Evolutionary conservation across 2,329 filamentous ascomycete genomes (phyloP), one percentile per base, ranked within the genome.

Genomic region (Sporothrix brunneoviolacea): DNA sequence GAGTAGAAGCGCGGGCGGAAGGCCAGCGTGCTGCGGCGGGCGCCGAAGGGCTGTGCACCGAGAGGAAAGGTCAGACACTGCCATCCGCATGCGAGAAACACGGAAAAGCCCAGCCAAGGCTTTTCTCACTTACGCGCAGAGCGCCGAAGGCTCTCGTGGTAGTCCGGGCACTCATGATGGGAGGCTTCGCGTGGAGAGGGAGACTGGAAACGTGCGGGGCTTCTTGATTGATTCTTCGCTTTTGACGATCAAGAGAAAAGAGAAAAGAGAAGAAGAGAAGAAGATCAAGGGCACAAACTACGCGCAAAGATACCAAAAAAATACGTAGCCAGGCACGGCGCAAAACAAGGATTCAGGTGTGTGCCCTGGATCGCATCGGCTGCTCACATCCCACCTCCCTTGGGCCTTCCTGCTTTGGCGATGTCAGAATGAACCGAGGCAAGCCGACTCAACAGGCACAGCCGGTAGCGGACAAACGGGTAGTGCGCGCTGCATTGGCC

Each of bases 1-100:
- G 86, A 82, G 72, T 90, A 91, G 66, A 68, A 73, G 62, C 85
- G 76, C 42, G 61, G 60, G 50, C 68, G 63, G 52, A 62, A 56
- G 49, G 53, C 45, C 43, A 54, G 54, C 52, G 10, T 36, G 24
- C 16, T 35, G 52, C 46, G 49, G 22, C 47, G 47, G 43, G 41
- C 35, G 37, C 39, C 38, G 19, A 54, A 30, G 19, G 52, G 50
- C 54, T 52, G 27, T 10, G n/a, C n/a, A n/a, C n/a, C n/a, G n/a
- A n/a, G n/a, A n/a, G n/a, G n/a, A n/a, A n/a, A n/a, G n/a, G n/a
- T n/a, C n/a, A n/a, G 27, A 33, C n/a, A 18, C 4, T 33, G 19
- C 19, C 24, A 28, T 28, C 24, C 10, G 24, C 24, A 5, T 5
- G 5, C 24, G 10, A 28, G 24, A 28, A 15, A n/a, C n/a, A n/a